Evolutionary conservation across 441 rosid species (phyloP), one percentile per base, ranked within the genome.

Genomic region (Erodium texanum): DNA sequence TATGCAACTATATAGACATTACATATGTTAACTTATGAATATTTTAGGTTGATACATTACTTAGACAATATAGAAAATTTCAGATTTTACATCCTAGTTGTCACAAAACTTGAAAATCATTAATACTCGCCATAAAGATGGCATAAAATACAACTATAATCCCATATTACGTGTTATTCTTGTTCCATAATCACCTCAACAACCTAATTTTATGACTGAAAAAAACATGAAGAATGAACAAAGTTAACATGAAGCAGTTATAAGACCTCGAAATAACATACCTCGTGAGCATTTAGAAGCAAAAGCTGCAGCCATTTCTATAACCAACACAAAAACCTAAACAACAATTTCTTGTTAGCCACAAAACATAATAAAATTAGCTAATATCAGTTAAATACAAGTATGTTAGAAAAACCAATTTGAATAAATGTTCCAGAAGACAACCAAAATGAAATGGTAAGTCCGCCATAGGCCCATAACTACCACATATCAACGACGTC

Each of bases 221-320:
- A 15, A 15, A 5, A 1, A 2, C 19, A 16, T 15, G 8, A n/a
- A 50, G 9, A 50, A 50, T 14, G 16, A 16, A 50, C 58, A 16
- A 50, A 50, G 15, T 50, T 50, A 50, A 50, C 58, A 50, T 50
- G 22, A 59, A 20, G 9, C 20, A 59, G 63, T 16, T 6, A 12
- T 50, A 50, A 16, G 19, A 63, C 45, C 11, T 9, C 0, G 20
- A 58, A 36, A 24, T 36, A 1, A 24, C 66, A n/a, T 69, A 76
- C 76, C 80, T 4, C 74, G 72, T 24, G 76, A 70, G 7, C 45
- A 67, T 34, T 70, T 76, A 32, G 71, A 76, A 23, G 67, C 76
- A 19, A 76, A 70, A 73, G 61, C 50, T 16, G 80, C 67, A 15
- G 80, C 74, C 80, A 73, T 73, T 36, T 45, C 64, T 43, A 11